phyloP scores from a whole-genome alignment of 2,329 filamentous ascomycete genomes.

The Berkeleyomyces basicola region DNA sequence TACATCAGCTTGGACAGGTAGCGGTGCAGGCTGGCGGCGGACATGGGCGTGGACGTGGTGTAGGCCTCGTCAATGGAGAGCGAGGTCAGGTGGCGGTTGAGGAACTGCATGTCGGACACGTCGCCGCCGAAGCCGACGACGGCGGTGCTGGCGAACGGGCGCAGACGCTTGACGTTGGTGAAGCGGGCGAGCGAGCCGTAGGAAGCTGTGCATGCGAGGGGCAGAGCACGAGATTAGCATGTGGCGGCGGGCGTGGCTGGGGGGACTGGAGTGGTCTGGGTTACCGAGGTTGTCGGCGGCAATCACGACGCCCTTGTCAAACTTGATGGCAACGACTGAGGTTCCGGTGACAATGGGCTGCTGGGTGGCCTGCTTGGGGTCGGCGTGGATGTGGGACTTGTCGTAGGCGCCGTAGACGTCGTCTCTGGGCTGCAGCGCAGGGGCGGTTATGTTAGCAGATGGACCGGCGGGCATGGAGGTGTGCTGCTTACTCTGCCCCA shows the following conservation, averaged over 20 bases:
- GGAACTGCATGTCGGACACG: constrained; percentile 97
- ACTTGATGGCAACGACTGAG: constrained; percentile 88
- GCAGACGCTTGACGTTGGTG: constrained; percentile 89
- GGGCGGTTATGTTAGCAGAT: neutral
- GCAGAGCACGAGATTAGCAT: neutral
- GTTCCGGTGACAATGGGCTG: constrained; percentile 90
- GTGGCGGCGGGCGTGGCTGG: neutral
- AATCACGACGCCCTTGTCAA: constrained; percentile 89
- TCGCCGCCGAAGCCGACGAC: constrained; percentile 92
- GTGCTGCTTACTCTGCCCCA: constrained; percentile 50
- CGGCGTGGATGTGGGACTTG: constrained; percentile 59
- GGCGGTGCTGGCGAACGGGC: constrained; percentile 66
- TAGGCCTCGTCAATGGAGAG: constrained; percentile 86
- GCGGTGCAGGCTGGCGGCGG: constrained; percentile 87
- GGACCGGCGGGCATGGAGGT: constrained; percentile 13
- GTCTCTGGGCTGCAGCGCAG: constrained; percentile 60
- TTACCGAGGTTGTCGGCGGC: constrained; percentile 90
- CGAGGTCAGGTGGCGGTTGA: constrained; percentile 76
- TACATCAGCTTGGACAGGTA: constrained; percentile 95
- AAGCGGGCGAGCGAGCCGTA: constrained; percentile 96
- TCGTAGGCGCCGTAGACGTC: constrained; percentile 95
- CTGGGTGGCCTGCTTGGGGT: constrained; percentile 75
- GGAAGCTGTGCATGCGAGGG: constrained; percentile 46
- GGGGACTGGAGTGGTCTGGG: constrained; percentile 16
- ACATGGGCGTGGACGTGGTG: constrained; percentile 39